Base-by-base conservation (phyloP, 805 yeast species). In the Candida krabiensis region DNA sequence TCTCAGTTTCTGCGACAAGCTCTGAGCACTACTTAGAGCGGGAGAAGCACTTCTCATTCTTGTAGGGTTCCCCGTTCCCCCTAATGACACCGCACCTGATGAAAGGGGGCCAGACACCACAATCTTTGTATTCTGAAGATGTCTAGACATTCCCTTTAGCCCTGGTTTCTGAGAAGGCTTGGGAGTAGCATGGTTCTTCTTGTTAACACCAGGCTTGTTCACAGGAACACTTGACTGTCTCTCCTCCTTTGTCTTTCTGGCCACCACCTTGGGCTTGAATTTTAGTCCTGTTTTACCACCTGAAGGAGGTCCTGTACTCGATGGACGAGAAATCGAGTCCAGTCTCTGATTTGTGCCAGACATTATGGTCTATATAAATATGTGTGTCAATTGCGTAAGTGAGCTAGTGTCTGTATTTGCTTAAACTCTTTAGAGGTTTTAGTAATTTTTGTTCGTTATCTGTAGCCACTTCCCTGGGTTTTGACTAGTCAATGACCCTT, bases 251-350 rank as follows among this genome's bases (percentile, higher is more conserved):
- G 88, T 67, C 57, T 87, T 79, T 62, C 97, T 71, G 0, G 89
- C 89, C 29, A 90, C 96, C 2, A 73, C 82, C 60, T 90, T 90
- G 2, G 97, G 97, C 60, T 81, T 80, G 64, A 90, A 90, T 60
- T 83, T 83, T 43, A 84, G 64, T 2, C 78, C 69, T 2, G 40
- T 21, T 11, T 21, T 21, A 21, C 24, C 24, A 8, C 32, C 24
- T 30, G 38, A 23, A n/a, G 44, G 16, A 34, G 49, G 33, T 12
- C 51, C 51, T 11, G 52, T 44, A 27, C 43, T 35, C 2, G 57
- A 33, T 13, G 61, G 55, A 12, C 67, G 58, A 0, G 69, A 58
- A 3, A 66, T 51, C 1, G 73, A 69, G 46, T 68, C 73, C 41
- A 69, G 48, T 35, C 73, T 44, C 29, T 55, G 50, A 25, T 46